Evolutionary conservation across 164 flowering plant genomes (phyloP).

Genomic region (Magnolia kwangsiensis): DNA sequence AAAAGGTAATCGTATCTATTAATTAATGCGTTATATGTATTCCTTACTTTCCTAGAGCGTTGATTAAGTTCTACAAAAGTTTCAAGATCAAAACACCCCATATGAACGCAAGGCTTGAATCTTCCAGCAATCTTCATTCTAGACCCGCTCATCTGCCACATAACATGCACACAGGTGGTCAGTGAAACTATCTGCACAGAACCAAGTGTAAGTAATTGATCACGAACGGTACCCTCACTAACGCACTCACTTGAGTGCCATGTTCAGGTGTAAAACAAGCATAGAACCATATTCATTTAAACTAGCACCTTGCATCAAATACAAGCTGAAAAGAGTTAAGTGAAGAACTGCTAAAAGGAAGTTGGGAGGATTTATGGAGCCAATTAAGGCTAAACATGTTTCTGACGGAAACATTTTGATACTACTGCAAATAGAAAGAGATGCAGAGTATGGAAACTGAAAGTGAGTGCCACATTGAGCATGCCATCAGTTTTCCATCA

Average conservation of each 20-base stretch:
- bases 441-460: too few relatives aligned
- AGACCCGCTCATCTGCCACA: conserved; percentile 88
- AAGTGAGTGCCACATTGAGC: too few relatives aligned
- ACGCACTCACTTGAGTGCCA: too few relatives aligned
- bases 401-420: background rate
- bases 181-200: background rate
- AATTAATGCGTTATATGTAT: background rate
- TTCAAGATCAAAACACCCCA: conserved; percentile 98
- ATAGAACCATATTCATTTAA: too few relatives aligned
- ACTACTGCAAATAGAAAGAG: background rate
- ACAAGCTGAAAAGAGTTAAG: too few relatives aligned
- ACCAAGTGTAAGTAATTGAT: background rate
- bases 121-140: conserved; percentile 94
- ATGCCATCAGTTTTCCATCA: too few relatives aligned
- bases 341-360: too few relatives aligned
- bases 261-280: too few relatives aligned
- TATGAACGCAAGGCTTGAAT: conserved; percentile 88
- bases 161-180: background rate
- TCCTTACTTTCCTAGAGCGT: conserved; percentile 89
- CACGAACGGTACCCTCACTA: too few relatives aligned
- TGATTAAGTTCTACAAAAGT: conserved; percentile 91
- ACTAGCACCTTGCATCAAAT: too few relatives aligned
- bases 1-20: background rate
- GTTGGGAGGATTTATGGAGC: too few relatives aligned
- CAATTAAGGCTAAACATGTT: too few relatives aligned